phyloP scores from a whole-genome alignment of 345 rosid species.

The Toxicodendron radicans region DNA sequence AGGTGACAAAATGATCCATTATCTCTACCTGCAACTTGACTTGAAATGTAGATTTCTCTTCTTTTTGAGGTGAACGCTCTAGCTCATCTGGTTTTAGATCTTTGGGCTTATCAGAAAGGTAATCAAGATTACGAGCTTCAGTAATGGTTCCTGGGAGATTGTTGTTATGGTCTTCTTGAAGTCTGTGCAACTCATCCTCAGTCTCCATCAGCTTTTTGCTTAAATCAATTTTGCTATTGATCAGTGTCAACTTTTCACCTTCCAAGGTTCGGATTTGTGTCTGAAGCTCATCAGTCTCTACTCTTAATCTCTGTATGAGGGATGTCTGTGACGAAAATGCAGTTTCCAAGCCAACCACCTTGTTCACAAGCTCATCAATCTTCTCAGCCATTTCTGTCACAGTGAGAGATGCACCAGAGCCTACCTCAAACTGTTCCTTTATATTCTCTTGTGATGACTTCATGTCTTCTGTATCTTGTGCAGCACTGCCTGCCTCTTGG shows the following conservation, averaged over 20 bases:
- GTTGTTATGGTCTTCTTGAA: conserved; percentile 56
- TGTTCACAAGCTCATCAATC: conserved; percentile 85
- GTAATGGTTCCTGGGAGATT: conserved; percentile 52
- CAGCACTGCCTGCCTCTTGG: conserved; percentile 27
- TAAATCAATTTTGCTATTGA: conserved; percentile 43
- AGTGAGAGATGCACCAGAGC: conserved; percentile 37
- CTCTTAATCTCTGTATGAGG: conserved; percentile 59
- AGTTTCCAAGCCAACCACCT: conserved; percentile 71
- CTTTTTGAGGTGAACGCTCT: conserved; percentile 20
- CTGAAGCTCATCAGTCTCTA: conserved; percentile 75
- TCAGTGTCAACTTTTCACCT: conserved; percentile 45
- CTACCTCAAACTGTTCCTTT: conserved; percentile 57
- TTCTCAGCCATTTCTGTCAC: conserved; percentile 83
- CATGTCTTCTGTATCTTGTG: conserved; percentile 40
- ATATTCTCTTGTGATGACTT: conserved; percentile 50
- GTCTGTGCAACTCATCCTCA: conserved; percentile 57
- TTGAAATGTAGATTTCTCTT: conserved; percentile 23
- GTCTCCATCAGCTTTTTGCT: conserved; percentile 53
- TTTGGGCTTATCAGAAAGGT: conserved; percentile 43
- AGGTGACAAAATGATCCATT: no score
- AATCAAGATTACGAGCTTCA: conserved; percentile 60
- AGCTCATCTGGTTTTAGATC: conserved; percentile 40
- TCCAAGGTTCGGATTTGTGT: conserved; percentile 64
- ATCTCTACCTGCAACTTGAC: conserved; percentile 14
- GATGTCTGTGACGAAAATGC: conserved; percentile 75